A percentile compares a stretch with the other conserved stretches of the same genome.
phyloP scores from a whole-genome alignment of 2,329 filamentous ascomycete genomes.

The Neonectria punicea region DNA sequence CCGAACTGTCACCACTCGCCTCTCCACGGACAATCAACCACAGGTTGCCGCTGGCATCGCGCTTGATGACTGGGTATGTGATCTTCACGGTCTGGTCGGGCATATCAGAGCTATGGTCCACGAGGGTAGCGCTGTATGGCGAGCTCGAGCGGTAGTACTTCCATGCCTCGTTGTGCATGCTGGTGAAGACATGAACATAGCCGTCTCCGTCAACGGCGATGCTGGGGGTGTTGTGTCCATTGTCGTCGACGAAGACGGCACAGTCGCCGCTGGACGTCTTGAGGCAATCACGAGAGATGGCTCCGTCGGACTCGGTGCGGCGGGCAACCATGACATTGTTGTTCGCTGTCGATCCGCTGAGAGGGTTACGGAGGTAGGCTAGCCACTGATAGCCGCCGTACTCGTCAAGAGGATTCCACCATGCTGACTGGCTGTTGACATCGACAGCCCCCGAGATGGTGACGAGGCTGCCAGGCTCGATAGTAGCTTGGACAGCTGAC shows the following conservation, averaged over 20 bases:
- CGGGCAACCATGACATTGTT: slow-evolving; percentile 43
- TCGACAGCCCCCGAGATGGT: slow-evolving; percentile 35
- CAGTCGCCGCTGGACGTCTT: slow-evolving; percentile 32
- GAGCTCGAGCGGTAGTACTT: slow-evolving; percentile 38
- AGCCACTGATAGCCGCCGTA: slow-evolving; percentile 38
- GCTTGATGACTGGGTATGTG: slow-evolving; percentile 32
- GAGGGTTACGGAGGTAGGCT: slow-evolving; percentile 39
- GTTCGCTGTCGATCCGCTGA: slow-evolving; percentile 30
- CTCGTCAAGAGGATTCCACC: slow-evolving; percentile 43
- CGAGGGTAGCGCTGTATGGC: slow-evolving; percentile 35
- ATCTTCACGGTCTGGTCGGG: slow-evolving; percentile 31
- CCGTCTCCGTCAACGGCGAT: slow-evolving; percentile 40
- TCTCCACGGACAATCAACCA: slow-evolving; percentile 33
- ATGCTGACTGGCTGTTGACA: slow-evolving; percentile 37
- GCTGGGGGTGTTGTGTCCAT: slow-evolving; percentile 38
- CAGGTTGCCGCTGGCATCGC: slow-evolving; percentile 28
- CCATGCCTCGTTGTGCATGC: slow-evolving; percentile 44
- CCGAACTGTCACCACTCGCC: slow-evolving; percentile 21
- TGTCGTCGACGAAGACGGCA: slow-evolving; percentile 35
- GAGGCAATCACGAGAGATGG: slow-evolving; percentile 37
- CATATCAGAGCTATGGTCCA: slow-evolving; percentile 35
- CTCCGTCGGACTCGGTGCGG: slow-evolving; percentile 30
- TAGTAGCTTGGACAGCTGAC: slow-evolving; percentile 20
- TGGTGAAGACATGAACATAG: slow-evolving; percentile 42
- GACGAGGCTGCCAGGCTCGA: slow-evolving; percentile 26